Conservation (phyloP, 164 flowering plant species). For the Brasenia schreberi region DNA sequence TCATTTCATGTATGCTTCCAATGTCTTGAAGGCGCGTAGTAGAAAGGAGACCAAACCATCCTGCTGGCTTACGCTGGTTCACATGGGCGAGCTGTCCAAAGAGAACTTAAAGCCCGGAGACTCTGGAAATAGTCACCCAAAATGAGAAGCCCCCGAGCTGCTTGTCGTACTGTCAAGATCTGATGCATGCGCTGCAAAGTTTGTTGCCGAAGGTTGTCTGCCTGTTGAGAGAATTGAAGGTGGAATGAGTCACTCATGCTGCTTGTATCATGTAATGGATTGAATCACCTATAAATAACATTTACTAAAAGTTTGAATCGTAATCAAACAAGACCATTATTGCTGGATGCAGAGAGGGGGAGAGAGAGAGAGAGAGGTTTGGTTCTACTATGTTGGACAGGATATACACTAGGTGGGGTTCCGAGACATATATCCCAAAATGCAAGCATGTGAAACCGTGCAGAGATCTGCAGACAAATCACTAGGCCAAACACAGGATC, state of each 20-base stretch:
- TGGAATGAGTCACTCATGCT: not conserved
- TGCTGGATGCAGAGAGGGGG: too few relatives aligned
- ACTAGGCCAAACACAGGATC: too few relatives aligned
- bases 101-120: slow-evolving; percentile 56
- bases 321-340: too few relatives aligned
- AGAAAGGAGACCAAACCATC: not conserved
- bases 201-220: slow-evolving; percentile 74
- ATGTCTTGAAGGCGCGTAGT: not conserved
- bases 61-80: slow-evolving; percentile 27
- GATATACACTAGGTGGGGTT: too few relatives aligned
- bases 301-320: too few relatives aligned
- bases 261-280: too few relatives aligned
- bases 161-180: slow-evolving; percentile 70
- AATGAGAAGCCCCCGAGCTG: slow-evolving; percentile 68
- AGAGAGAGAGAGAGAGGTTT: too few relatives aligned
- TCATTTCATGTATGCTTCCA: not conserved
- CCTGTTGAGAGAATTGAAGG: slow-evolving; percentile 27
- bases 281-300: too few relatives aligned
- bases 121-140: slow-evolving; percentile 84
- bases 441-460: too few relatives aligned
- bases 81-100: slow-evolving; percentile 62
- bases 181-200: slow-evolving; percentile 55
- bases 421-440: too few relatives aligned
- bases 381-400: too few relatives aligned
- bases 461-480: too few relatives aligned